Base-by-base conservation (phyloP, 305 asterid species). In the Solanum hybrid region DNA sequence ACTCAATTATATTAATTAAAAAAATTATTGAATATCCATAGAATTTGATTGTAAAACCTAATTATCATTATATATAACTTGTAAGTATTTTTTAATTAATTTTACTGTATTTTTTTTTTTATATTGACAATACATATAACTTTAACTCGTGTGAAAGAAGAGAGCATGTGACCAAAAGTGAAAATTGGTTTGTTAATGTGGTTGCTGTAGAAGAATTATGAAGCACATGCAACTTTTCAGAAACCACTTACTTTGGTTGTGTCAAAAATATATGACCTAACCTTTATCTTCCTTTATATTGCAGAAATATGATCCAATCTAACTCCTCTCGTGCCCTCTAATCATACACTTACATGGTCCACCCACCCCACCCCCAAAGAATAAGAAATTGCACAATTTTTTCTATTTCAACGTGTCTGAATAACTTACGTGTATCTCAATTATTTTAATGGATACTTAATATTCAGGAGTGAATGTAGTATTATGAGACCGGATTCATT, bases 171-270 rank as follows among this genome's bases (percentile, higher is more conserved):
- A 51, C 13, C 14, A 42, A 83, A 83, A 64, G 71, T 46, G 18
- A 84, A 26, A 46, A 51, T 31, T 83, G 74, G 71, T 82, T 14
- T 42, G 22, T 26, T 83, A 26, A 28, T 84, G 40, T 20, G 75
- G 29, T 9, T 46, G 8, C 33, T 26, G 71, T 82, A 16, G 29
- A 83, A 83, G 74, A 42, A 46, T 29, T 16, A 42, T 29, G 29
- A 46, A 84, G 75, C 88, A 84, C 88, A 51, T 84, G 88, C 75
- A 84, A 84, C 88, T 84, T 84, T 84, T 84, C 88, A 84, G 88
- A 84, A 84, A 1, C 75, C 88, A 84, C 88, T 51, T 2, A 84
- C 75, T 84, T 84, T 84, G 29, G 88, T 83, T 83, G 87, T 83
- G 87, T 46, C 74, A 46, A 82, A 75, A 31, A 14, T 74, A 29